Evolutionary conservation across 768 basidiomycete genomes (phyloP), one percentile per base, ranked within the genome.

Genomic region (Cystobasidium onofrii): DNA sequence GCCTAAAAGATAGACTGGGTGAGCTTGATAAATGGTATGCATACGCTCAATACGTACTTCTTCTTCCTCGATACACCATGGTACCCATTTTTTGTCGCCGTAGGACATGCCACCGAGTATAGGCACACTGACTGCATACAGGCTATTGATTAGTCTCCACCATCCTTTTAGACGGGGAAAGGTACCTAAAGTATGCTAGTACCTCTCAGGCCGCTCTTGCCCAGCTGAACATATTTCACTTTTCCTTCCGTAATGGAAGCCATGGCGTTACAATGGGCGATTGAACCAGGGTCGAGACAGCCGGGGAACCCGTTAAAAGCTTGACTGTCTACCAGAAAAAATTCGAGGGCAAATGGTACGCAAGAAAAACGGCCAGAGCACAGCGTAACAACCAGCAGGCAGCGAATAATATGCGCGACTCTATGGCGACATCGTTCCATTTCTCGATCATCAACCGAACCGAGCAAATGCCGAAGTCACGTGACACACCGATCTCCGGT

Each of bases 201-300:
- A 0, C 88, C 84, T 78, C 87, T 86, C 43, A 87, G 80, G 3
- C 87, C 88, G 0, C 85, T 86, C 2, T 84, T 86, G 81, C 88
- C 86, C 20, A 84, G 81, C 62, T 82, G 64, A 23, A 74, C 73
- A 71, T 77, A 78, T 25, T 66, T 73, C 1, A 72, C 64, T 61
- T 74, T 65, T 17, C 29, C 29, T 29, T 60, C 57, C 6, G 15
- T 29, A 29, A 2, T 27, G 33, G 57, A 27, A 29, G 57, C 27
- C 57, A 60, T 60, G 9, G 39, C 7, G 6, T 6, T 39, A 39
- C 39, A 6, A 15, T 6, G 7, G 39, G 39, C 39, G 6, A 15
- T 39, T 39, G n/a, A n/a, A n/a, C n/a, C n/a, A n/a, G n/a, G n/a
- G n/a, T n/a, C n/a, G n/a, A n/a, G n/a, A n/a, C n/a, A n/a, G n/a